These are phyloP conservation scores for Dioscorea alata DNA, from an alignment of 106 monocot genomes.

Conservation along the genomic window DNA sequence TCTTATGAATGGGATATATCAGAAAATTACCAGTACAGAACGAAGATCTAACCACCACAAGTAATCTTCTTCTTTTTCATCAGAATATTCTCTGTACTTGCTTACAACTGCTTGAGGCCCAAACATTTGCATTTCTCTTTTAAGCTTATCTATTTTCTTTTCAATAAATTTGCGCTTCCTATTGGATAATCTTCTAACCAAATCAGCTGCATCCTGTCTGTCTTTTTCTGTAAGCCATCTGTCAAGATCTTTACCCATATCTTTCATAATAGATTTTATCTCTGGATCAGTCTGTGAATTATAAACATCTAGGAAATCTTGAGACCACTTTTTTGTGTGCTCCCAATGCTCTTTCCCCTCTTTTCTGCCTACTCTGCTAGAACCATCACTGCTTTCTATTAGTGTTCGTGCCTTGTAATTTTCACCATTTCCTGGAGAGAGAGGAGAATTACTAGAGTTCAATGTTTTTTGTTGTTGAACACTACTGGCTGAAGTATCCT, in stretches of 20 bases:
- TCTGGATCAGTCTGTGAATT: conserved; percentile 81
- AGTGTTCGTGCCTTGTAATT: conserved; percentile 24
- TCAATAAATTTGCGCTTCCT: conserved; percentile 56
- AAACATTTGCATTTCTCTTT: conserved; percentile 61
- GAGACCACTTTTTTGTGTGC: conserved; percentile 88
- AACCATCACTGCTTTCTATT: conserved; percentile 81
- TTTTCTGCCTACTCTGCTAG: conserved; percentile 70
- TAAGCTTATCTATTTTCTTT: conserved; percentile 74
- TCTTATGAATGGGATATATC: not conserved
- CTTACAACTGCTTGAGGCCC: conserved; percentile 72
- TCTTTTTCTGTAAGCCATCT: conserved; percentile 80
- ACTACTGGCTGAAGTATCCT: not conserved
- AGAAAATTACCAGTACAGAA: conserved; percentile 52
- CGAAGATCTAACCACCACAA: conserved; percentile 86
- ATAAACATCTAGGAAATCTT: conserved; percentile 77
- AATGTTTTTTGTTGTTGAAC: conserved; percentile 24
- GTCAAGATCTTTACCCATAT: conserved; percentile 79
- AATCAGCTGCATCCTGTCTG: conserved; percentile 40
- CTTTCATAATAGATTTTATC: conserved; percentile 64
- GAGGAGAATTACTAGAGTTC: conserved; percentile 10
- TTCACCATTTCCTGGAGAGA: conserved; percentile 18
- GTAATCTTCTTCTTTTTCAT: conserved; percentile 68
- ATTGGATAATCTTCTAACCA: conserved; percentile 52
- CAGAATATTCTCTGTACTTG: conserved; percentile 81
- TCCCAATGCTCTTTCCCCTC: conserved; percentile 69